Percentiles rank a stretch among this genome's conserved stretches.
These are phyloP conservation scores for Thermomucor indicae-seudaticae DNA, from an alignment of 371 early-diverging fungal species.

Conservation along the genomic window DNA sequence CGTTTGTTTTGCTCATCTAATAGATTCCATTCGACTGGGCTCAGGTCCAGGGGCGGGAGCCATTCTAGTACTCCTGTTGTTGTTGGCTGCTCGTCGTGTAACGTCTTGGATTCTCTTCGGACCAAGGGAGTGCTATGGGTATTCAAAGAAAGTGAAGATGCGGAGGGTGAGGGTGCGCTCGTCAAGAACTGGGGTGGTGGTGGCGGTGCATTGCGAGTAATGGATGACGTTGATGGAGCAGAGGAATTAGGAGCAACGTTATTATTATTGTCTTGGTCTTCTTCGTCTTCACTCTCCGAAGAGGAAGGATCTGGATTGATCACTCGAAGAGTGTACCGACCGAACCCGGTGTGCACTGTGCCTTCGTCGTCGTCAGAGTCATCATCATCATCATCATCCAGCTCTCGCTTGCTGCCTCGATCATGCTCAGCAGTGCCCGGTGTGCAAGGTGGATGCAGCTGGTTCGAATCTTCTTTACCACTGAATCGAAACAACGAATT, in stretches of 20 bases:
- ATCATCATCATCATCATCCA: conserved; percentile 6
- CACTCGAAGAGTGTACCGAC: conserved; percentile 12
- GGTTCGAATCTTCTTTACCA: conserved; percentile 2
- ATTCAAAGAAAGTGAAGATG: conserved; percentile 4
- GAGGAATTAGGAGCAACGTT: too few relatives aligned
- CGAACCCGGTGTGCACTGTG: conserved; percentile 4
- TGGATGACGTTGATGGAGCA: background rate
- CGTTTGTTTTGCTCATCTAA: background rate
- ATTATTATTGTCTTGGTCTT: conserved; percentile 1
- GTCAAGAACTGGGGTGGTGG: conserved; percentile 1
- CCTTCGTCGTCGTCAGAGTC: conserved; percentile 9
- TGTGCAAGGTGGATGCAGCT: background rate
- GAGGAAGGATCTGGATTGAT: conserved; percentile 23
- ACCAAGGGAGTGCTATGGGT: conserved; percentile 1
- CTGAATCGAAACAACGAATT: conserved; percentile 10
- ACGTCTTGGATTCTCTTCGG: conserved; percentile 9
- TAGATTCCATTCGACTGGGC: conserved; percentile 8
- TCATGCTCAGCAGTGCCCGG: background rate
- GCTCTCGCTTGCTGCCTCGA: background rate
- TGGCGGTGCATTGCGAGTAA: background rate
- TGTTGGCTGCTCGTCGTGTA: too few relatives aligned
- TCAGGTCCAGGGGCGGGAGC: conserved; percentile 12
- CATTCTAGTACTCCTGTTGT: background rate
- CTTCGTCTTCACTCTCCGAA: conserved; percentile 7
- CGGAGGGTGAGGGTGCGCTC: conserved; percentile 7